Evolutionary conservation across 345 rosid species (phyloP), one percentile per base, ranked within the genome.

Genomic region (Pistacia atlantica): DNA sequence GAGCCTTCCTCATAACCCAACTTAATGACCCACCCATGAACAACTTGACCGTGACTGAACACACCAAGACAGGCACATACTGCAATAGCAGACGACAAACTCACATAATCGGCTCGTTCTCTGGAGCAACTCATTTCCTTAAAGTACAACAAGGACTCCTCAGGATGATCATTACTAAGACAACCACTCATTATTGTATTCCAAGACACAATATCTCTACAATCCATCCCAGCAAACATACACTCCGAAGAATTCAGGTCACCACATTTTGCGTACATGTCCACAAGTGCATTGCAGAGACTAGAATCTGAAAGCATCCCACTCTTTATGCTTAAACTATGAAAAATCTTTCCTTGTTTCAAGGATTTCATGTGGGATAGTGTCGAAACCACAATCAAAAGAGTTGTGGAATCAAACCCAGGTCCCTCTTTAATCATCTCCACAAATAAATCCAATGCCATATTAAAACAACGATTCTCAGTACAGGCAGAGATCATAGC

Each of bases 161-260:
- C 75, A 13, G 88, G 89, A 42, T 78, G 52, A 71, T 77, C 75
- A 80, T 73, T 87, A 51, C 69, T 77, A 78, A 86, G 86, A 84
- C 83, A 87, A 55, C 87, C 88, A 18, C 84, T 86, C 78, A 86
- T 20, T 25, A 88, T 69, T 5, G 94, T 82, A 80, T 91, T 91
- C 97, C 94, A 91, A 78, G 94, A 80, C 64, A 91, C 79, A 67
- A 77, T 54, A 51, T 88, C 94, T 82, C 84, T 80, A 31, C 22
- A 56, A 31, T 67, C 83, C 87, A 86, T 83, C 73, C 77, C 77
- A 14, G 46, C 22, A 49, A 88, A 87, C 67, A 81, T 67, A 59
- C 73, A 35, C 80, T 85, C 87, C 1, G 88, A 82, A 1, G 90
- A 86, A 72, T 77, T 66, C 75, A 88, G 78, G 73, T 87, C 89